Conservation (phyloP, 139 green algal genomes). For the Auxenochlorella pyrenoidosa region DNA sequence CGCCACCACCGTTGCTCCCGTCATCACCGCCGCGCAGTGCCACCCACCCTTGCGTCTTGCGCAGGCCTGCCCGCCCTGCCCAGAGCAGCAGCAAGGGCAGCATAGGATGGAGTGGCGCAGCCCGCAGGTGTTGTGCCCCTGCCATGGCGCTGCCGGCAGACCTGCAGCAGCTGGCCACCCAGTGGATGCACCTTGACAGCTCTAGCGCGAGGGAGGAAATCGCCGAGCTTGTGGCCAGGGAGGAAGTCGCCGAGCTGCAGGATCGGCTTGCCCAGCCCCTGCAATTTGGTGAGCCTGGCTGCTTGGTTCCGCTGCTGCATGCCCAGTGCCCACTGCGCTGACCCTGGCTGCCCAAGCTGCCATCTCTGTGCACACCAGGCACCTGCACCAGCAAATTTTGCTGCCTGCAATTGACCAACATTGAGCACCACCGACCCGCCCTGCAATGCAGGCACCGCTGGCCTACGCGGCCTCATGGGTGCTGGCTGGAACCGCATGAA, state of each 20-base stretch:
- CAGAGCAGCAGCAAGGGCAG: no score
- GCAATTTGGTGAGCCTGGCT: constrained; percentile 63
- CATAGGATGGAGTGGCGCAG: not conserved
- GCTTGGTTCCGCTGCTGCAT: not conserved
- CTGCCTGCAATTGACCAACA: no score
- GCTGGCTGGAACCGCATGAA: constrained; percentile 84
- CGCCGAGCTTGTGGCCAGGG: not conserved
- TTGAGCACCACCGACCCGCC: no score
- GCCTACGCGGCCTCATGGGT: constrained; percentile 75
- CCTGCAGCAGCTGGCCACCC: not conserved
- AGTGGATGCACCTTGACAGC: constrained; percentile 3
- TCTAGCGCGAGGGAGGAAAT: not conserved
- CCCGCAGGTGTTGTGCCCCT: not conserved
- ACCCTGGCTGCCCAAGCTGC: not conserved
- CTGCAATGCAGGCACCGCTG: constrained; percentile 69
- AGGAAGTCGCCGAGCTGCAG: constrained; percentile 32
- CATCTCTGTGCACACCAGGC: not conserved
- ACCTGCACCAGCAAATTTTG: no score
- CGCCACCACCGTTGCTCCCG: no score
- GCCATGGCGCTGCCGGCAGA: not conserved
- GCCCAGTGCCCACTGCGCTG: not conserved
- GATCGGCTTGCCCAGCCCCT: constrained; percentile 56
- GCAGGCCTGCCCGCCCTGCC: no score
- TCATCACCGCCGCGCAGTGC: no score
- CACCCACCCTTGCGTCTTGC: no score